A percentile compares a stretch with the other conserved stretches of the same genome.
These are phyloP conservation scores for Syncephalastrum monosporum DNA, from an alignment of 371 early-diverging fungal genomes.

Conservation along the genomic window DNA sequence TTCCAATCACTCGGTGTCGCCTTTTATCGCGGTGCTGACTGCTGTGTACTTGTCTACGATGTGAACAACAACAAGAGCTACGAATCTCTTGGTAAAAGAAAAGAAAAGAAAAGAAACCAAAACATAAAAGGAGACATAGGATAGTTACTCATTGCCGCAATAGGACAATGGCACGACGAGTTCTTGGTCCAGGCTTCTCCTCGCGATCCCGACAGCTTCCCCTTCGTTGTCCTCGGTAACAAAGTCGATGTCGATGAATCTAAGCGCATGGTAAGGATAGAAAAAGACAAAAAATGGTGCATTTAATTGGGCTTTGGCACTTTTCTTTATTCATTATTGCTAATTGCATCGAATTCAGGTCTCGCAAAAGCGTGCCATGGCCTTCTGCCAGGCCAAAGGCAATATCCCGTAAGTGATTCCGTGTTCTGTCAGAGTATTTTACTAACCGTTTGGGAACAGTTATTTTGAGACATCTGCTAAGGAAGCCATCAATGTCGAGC, in stretches of 20 bases:
- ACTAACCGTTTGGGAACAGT: conserved; percentile 1
- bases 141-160: background rate
- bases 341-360: conserved; percentile 45
- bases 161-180: conserved; percentile 92
- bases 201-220: conserved; percentile 94
- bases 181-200: conserved; percentile 94
- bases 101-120: no score
- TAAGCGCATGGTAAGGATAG: conserved; percentile 75
- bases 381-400: conserved; percentile 95
- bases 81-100: conserved; percentile 82
- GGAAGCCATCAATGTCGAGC: conserved; percentile 96
- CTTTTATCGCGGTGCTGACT: conserved; percentile 99
- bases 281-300: background rate
- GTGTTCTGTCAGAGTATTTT: background rate
- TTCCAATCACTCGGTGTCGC: conserved; percentile 98
- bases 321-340: no score
- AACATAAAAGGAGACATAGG: no score
- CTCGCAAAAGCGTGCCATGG: conserved; percentile 91
- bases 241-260: conserved; percentile 96
- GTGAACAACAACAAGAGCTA: conserved; percentile 95
- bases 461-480: conserved; percentile 98
- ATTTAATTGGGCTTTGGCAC: background rate
- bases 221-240: conserved; percentile 98
- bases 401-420: conserved; percentile 73
- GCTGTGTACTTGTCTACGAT: conserved; percentile 97